Base-by-base conservation (phyloP, 2,329 filamentous ascomycete species). In the Sphaerostilbella broomeana region DNA sequence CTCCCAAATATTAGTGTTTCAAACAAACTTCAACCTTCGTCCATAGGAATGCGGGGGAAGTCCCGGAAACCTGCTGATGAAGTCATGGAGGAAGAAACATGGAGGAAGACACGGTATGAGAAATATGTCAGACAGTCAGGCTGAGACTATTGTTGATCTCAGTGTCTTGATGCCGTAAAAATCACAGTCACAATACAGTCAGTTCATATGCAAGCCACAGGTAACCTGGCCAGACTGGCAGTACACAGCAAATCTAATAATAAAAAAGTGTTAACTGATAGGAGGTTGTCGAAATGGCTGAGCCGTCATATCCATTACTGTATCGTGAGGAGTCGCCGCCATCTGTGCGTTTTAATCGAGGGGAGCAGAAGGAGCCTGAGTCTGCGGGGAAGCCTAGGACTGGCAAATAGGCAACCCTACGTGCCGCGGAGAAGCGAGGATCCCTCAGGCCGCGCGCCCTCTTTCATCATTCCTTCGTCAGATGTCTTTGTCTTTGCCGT, bases 71-170 rank as follows among this genome's bases (percentile, higher is more conserved):
- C n/a, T n/a, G n/a, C n/a, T 6, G 22, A 29, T 42, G 40, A 42
- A 29, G 40, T 42, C 40, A 38, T 42, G 40, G 35, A 25, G 10
- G 4, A 6, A 28, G 6, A 28, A 28, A 28, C 33, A 21, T 24
- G 19, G 11, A 28, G 18, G 16, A 35, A 16, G n/a, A 22, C 8
- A 42, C 38, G 33, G 29, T 37, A 33, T 33, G 40, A 34, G 40
- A 34, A 38, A n/a, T n/a, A n/a, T n/a, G n/a, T n/a, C n/a, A n/a
- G n/a, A n/a, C n/a, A n/a, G n/a, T n/a, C n/a, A n/a, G n/a, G n/a
- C n/a, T n/a, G n/a, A n/a, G n/a, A n/a, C n/a, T n/a, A n/a, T n/a
- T n/a, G n/a, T n/a, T n/a, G n/a, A n/a, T n/a, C n/a, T n/a, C n/a
- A n/a, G n/a, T n/a, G n/a, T n/a, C n/a, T n/a, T n/a, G n/a, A n/a